Evolutionary conservation across 1,284 basidiomycete genomes (phyloP).

Genomic region (Kalmanozyma brasiliensis): DNA sequence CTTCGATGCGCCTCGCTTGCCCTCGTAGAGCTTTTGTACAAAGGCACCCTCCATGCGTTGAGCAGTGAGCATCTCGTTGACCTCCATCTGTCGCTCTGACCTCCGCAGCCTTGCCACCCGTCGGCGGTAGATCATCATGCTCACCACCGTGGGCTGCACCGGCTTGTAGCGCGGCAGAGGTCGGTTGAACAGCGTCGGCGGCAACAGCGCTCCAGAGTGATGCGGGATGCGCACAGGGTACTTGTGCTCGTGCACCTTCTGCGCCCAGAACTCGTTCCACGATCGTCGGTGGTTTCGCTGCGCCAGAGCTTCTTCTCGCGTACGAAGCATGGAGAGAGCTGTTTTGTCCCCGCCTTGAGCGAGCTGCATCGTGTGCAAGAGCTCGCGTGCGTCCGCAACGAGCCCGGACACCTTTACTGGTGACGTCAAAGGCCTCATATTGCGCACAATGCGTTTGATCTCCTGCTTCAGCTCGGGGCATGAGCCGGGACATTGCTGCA

Average conservation of each 20-base stretch:
- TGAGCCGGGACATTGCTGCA: slow-evolving; percentile 28
- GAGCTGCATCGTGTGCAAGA: slow-evolving; percentile 6
- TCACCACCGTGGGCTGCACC: slow-evolving; percentile 55
- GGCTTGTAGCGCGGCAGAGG: slow-evolving; percentile 65
- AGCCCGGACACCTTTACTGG: slow-evolving; percentile 8
- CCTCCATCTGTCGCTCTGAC: slow-evolving; percentile 36
- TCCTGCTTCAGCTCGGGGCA: slow-evolving; percentile 16
- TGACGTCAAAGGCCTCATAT: slow-evolving; percentile 29
- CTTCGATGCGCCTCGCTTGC: not conserved
- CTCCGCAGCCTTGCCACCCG: slow-evolving; percentile 43
- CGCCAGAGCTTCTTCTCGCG: slow-evolving; percentile 16
- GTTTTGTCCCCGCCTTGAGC: slow-evolving; percentile 15
- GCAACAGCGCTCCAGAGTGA: slow-evolving; percentile 60
- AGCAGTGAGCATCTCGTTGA: slow-evolving; percentile 38
- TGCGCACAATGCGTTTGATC: slow-evolving; percentile 21
- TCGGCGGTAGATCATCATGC: slow-evolving; percentile 64
- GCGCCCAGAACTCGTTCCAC: slow-evolving; percentile 23
- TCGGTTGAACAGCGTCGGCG: slow-evolving; percentile 57
- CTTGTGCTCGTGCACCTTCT: slow-evolving; percentile 33
- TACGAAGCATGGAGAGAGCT: slow-evolving; percentile 7
- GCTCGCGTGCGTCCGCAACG: slow-evolving; percentile 12
- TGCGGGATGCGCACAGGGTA: slow-evolving; percentile 44
- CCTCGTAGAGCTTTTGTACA: slow-evolving; percentile 4
- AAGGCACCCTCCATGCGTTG: slow-evolving; percentile 9
- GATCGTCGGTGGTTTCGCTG: slow-evolving; percentile 17